Conservation (phyloP, 331 rosid species). For the Rosa hybrid region DNA sequence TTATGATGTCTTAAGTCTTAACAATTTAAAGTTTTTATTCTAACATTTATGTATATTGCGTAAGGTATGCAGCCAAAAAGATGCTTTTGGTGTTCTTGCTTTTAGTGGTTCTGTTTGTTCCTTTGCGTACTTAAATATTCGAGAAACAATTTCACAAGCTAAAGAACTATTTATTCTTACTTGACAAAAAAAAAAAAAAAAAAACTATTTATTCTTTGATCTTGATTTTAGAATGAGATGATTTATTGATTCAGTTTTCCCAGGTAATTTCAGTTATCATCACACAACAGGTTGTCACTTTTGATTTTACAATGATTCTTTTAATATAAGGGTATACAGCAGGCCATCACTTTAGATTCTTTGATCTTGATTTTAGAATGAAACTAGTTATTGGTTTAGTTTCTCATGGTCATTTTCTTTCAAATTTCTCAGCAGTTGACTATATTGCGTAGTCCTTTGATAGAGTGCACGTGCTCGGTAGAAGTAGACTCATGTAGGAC, state of each 20-base stretch:
- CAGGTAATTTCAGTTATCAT: background rate
- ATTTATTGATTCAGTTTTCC: background rate
- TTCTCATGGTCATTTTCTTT: background rate
- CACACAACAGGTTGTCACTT: background rate
- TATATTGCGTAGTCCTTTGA: background rate
- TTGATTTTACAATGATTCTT: background rate
- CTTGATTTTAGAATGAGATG: background rate
- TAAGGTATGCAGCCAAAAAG: slow-evolving; percentile 72
- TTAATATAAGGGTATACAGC: background rate
- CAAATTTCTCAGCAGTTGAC: background rate
- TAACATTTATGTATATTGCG: slow-evolving; percentile 30
- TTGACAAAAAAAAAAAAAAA: too few species aligned
- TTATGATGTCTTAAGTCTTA: slow-evolving; percentile 12
- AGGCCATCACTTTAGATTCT: background rate
- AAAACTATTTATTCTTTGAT: too few species aligned
- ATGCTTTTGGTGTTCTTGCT: slow-evolving; percentile 59
- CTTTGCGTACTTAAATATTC: slow-evolving; percentile 69
- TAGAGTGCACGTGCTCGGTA: background rate
- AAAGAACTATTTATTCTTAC: background rate
- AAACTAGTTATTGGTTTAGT: background rate
- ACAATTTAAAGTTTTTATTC: slow-evolving; percentile 11
- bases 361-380: background rate
- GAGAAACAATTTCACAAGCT: slow-evolving; percentile 77
- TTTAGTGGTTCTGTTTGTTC: slow-evolving; percentile 75
- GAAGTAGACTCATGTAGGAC: background rate